These are phyloP conservation scores for Colletotrichum horii DNA, from an alignment of 2,329 filamentous ascomycete genomes.

Conservation along the genomic window DNA sequence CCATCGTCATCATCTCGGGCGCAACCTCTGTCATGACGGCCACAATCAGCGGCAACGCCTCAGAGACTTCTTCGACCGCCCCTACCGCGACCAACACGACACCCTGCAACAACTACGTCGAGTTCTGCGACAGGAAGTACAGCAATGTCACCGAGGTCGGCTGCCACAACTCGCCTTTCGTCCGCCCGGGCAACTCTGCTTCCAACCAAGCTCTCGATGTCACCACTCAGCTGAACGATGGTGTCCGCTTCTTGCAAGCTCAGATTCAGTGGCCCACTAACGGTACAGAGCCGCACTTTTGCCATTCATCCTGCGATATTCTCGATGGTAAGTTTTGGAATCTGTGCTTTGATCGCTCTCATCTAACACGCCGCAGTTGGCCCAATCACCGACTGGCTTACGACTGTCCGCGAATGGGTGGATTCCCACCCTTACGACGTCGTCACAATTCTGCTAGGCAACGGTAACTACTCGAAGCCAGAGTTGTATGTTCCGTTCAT, in stretches of 20 bases:
- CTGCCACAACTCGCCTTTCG: slow-evolving; percentile 84
- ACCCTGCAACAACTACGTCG: slow-evolving; percentile 79
- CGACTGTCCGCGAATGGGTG: slow-evolving; percentile 75
- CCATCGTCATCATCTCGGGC: slow-evolving; percentile 52
- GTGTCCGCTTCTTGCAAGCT: slow-evolving; percentile 68
- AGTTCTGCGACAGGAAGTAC: slow-evolving; percentile 79
- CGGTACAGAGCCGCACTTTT: slow-evolving; percentile 69
- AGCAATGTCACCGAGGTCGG: slow-evolving; percentile 82
- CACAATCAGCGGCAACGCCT: slow-evolving; percentile 41
- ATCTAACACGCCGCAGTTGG: slow-evolving; percentile 54
- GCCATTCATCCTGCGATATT: slow-evolving; percentile 83
- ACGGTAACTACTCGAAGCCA: slow-evolving; percentile 73
- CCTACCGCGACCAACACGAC: slow-evolving; percentile 70
- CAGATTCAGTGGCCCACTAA: slow-evolving; percentile 65
- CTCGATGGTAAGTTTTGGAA: slow-evolving; percentile 56
- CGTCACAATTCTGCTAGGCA: slow-evolving; percentile 84
- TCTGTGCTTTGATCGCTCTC: background rate
- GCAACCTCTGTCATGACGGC: slow-evolving; percentile 47
- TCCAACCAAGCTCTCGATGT: slow-evolving; percentile 77
- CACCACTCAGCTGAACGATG: slow-evolving; percentile 77
- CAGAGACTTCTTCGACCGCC: slow-evolving; percentile 44
- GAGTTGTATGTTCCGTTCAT: slow-evolving; percentile 73
- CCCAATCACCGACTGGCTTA: slow-evolving; percentile 76
- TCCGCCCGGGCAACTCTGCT: slow-evolving; percentile 71
- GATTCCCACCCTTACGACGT: slow-evolving; percentile 82